Evolutionary conservation across 2,329 filamentous ascomycete species (phyloP), one percentile per base, ranked within the genome.

Genomic region (Fusarium falciforme): DNA sequence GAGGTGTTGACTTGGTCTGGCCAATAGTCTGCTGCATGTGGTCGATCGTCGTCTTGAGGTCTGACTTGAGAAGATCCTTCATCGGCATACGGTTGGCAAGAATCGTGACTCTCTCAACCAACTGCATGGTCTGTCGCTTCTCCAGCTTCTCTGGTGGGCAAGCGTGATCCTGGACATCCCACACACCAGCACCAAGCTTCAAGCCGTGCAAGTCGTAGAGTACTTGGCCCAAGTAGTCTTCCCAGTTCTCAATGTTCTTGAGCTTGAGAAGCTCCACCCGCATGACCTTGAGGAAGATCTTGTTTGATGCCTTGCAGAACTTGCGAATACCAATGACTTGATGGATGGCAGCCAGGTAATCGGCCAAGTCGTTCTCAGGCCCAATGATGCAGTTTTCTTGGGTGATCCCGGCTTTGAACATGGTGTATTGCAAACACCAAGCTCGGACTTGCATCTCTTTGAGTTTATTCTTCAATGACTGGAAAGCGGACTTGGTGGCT

Each of bases 21-120:
- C 94, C 94, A 63, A 98, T 92, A 6, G 94, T 92, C 75, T 94
- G 92, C 80, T 98, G 95, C 83, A 99, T 94, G 76, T 95, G 95
- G 68, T 99, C 96, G 67, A 99, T 96, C 0, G 95, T 94, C 17
- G 88, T 90, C 80, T 96, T 97, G 63, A 99, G 86, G 65, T 98
- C 94, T 17, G 95, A 96, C 81, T 97, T 98, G 17, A 95, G 90
- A 20, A 98, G 85, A 74, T 98, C 96, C 78, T 96, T 97, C 85
- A 97, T 93, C 25, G 94, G 92, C 86, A 98, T 92, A 70, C 93
- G 92, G 59, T 92, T 92, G 3, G 94, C 94, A 67, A 98, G 91
- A 38, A 90, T 86, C 79, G 97, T 92, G 40, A 98, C 90, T 78
- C 95, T 93, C 71, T 97, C 93, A 12, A 98, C 90, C 57, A 98